These are phyloP conservation scores for Ascochyta rabiei DNA, from an alignment of 2,329 filamentous ascomycete genomes.

Conservation along the genomic window DNA sequence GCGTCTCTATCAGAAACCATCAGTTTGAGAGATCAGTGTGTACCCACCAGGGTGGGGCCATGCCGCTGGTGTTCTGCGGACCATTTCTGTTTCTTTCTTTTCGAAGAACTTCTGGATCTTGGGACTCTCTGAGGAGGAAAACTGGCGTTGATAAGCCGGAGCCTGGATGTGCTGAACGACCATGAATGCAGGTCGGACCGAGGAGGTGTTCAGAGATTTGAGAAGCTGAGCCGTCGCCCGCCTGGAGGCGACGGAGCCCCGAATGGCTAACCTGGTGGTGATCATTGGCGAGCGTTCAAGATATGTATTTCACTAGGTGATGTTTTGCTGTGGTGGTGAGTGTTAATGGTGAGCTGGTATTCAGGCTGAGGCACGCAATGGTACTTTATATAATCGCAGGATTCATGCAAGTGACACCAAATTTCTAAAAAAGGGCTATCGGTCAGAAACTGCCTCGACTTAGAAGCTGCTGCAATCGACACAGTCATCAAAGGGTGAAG, in stretches of 20 bases:
- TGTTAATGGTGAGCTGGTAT: constrained; percentile 24
- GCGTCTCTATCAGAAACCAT: constrained; percentile 13
- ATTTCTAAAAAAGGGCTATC: constrained; percentile 18
- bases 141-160: constrained; percentile 41
- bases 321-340: constrained; percentile 11
- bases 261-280: constrained; percentile 29
- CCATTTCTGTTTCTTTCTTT: constrained; percentile 51
- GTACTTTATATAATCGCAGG: constrained; percentile 38
- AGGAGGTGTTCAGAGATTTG: constrained; percentile 45
- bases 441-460: constrained; percentile 1
- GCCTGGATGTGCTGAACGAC: constrained; percentile 35
- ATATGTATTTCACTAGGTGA: constrained; percentile 12
- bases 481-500: constrained; percentile 32
- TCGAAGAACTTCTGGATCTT: constrained; percentile 56
- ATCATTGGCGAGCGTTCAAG: constrained; percentile 33
- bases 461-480: constrained; percentile 4
- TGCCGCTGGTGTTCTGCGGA: constrained; percentile 54
- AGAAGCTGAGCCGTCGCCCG: constrained; percentile 47
- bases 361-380: constrained; percentile 23
- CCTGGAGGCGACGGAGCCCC: constrained; percentile 41
- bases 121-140: constrained; percentile 46
- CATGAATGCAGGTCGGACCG: constrained; percentile 43
- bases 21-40: background rate
- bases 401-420: constrained; percentile 20
- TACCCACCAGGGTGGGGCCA: constrained; percentile 56